Base-by-base conservation (phyloP, 768 basidiomycete species). In the Cystofilobasidium capitatum region DNA sequence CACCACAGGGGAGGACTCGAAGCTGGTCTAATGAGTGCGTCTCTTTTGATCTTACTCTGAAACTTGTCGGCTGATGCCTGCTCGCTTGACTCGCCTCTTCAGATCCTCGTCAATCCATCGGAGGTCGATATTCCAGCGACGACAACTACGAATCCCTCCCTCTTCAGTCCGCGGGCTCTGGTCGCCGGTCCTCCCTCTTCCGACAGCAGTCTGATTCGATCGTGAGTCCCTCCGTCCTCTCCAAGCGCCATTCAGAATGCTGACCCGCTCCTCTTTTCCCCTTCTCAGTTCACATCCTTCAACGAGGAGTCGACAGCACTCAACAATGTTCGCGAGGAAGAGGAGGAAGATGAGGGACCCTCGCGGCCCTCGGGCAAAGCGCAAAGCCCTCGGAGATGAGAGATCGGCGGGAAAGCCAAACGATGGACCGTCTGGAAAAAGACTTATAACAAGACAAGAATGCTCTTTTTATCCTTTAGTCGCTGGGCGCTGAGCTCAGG, bases 111-210 rank as follows among this genome's bases (percentile, higher is more conserved):
- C 80, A 91, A 70, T 88, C 87, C 72, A 80, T 92, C 62, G 85
- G 87, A 68, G 89, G 89, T 49, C 83, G 91, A 1, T 79, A 86
- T 73, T 91, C 89, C 7, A 77, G 88, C 58, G 92, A 94, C 44
- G 73, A 73, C 14, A 70, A 72, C 36, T 66, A 64, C 60, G 64
- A 71, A 71, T 72, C 73, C 71, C 72, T 57, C 73, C 75, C 67
- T 71, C 72, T 60, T 58, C 73, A 14, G 39, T 64, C 80, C 7
- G 77, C 79, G 0, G 77, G 80, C 24, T 88, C 90, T 72, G 84
- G 83, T 12, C 83, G 88, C 39, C 81, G 84, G 71, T 81, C 81
- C 64, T 86, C 85, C 22, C 78, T 86, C 16, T 87, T 86, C 71
- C 83, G 85, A 31, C 79, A 83, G 2, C 86, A 88, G 73, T 80